Conservation (phyloP, 306 rosid species). For the Trichosanthes truncata region DNA sequence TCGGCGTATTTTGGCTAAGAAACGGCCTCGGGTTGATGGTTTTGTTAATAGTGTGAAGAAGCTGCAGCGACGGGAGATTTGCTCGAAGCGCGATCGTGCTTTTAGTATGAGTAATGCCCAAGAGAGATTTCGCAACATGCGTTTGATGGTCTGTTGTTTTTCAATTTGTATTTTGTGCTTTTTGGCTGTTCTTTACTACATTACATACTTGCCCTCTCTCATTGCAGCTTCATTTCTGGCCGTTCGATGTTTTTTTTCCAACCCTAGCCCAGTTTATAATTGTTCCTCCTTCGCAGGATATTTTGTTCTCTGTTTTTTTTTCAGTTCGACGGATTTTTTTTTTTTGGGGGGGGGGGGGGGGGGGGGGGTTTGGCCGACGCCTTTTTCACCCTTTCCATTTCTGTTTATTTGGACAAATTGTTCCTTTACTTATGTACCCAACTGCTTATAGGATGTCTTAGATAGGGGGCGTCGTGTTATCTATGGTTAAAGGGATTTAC, state of each 20-base stretch:
- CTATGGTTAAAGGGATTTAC: background rate
- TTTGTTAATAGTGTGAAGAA: slow-evolving; percentile 49
- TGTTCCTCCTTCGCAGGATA: background rate
- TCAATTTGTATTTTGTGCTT: background rate
- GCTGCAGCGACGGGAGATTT: slow-evolving; percentile 75
- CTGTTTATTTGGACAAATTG: background rate
- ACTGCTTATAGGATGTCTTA: background rate
- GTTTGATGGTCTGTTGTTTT: slow-evolving; percentile 39
- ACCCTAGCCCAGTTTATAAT: background rate
- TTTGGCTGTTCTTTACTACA: background rate
- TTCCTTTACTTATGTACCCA: background rate
- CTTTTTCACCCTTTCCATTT: background rate
- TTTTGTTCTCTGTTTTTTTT: background rate
- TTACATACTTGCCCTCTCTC: background rate
- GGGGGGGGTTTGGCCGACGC: background rate
- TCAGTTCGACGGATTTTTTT: background rate
- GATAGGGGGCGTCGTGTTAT: background rate
- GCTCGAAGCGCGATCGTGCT: slow-evolving; percentile 65
- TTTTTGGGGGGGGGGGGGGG: too few species aligned
- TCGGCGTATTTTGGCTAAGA: slow-evolving; percentile 70
- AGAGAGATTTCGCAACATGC: slow-evolving; percentile 74
- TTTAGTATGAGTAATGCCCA: slow-evolving; percentile 60
- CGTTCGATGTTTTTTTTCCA: background rate
- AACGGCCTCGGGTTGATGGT: slow-evolving; percentile 33
- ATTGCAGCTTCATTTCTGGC: background rate